phyloP scores from a whole-genome alignment of 768 basidiomycete species.

The Russula emetica region DNA sequence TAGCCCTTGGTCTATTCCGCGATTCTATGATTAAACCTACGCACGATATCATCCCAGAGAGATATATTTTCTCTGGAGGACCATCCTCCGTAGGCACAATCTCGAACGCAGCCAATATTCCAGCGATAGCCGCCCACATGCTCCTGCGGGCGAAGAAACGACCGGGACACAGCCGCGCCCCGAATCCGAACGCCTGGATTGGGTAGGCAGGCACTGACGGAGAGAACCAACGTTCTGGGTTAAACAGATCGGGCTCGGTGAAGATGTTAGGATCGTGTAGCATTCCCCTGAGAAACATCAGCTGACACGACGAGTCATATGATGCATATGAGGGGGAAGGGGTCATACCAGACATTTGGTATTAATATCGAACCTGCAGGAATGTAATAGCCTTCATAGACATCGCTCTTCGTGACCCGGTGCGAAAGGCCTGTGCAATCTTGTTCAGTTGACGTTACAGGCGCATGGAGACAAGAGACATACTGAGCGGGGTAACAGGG shows the following conservation, averaged over 20 bases:
- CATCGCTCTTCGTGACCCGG: not conserved
- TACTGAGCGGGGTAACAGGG: not conserved
- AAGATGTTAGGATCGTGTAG: constrained; percentile 1
- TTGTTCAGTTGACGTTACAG: not conserved
- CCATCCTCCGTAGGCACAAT: not conserved
- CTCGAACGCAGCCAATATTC: not conserved
- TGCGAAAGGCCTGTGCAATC: not conserved
- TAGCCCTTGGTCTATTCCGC: not conserved
- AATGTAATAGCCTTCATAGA: not conserved
- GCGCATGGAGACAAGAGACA: not conserved
- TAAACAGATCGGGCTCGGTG: not conserved
- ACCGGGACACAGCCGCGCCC: not conserved
- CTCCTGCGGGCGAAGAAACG: not conserved
- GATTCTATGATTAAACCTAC: not conserved
- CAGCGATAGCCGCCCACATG: not conserved
- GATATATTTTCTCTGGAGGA: not conserved
- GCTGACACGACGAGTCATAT: not conserved
- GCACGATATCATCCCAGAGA: not conserved
- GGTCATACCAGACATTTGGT: not conserved
- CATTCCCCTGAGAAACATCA: not conserved
- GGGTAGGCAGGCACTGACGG: not conserved
- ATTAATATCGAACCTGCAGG: not conserved
- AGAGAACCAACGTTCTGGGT: constrained; percentile 4
- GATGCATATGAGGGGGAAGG: not conserved
- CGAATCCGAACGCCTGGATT: not conserved